Conservation (phyloP, 768 basidiomycete species). For the Rhodotorula graminis region DNA sequence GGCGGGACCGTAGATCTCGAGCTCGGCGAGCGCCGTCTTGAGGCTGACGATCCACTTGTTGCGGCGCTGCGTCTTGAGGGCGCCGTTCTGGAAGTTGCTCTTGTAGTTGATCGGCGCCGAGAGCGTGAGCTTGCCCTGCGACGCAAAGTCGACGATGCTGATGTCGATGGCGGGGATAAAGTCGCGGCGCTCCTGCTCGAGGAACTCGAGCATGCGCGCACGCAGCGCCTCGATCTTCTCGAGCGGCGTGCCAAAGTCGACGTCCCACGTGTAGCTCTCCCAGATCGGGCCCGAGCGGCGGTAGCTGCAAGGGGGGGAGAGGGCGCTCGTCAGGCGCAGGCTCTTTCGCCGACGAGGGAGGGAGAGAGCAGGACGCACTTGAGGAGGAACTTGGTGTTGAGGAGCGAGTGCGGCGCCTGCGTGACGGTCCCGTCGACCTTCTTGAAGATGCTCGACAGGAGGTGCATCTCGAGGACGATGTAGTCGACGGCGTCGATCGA, state of each 20-base stretch:
- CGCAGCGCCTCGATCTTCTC: constrained; percentile 74
- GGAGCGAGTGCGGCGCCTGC: constrained; percentile 59
- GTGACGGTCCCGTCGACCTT: constrained; percentile 54
- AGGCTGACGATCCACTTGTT: constrained; percentile 91
- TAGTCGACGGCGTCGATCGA: constrained; percentile 48
- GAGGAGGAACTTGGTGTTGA: constrained; percentile 54
- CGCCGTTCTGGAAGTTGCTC: constrained; percentile 75
- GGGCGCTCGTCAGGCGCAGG: background rate
- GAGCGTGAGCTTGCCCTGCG: constrained; percentile 70
- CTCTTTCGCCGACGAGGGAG: too few species aligned
- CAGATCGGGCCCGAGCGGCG: constrained; percentile 60
- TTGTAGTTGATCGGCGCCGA: constrained; percentile 83
- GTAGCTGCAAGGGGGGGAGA: constrained; percentile 2
- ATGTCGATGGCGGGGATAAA: constrained; percentile 73
- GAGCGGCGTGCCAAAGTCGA: constrained; percentile 69
- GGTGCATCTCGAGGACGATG: constrained; percentile 54
- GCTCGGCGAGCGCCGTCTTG: constrained; percentile 64
- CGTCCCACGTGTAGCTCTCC: constrained; percentile 76
- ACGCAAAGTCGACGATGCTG: constrained; percentile 32
- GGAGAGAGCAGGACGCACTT: constrained; percentile 5
- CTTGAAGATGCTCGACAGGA: constrained; percentile 67
- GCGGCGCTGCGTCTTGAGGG: constrained; percentile 63
- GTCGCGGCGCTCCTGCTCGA: constrained; percentile 66
- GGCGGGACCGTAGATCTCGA: constrained; percentile 59
- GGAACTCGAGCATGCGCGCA: constrained; percentile 71